Evolutionary conservation across 108 stramenopile species (phyloP), one percentile per base, ranked within the genome.

Genomic region (Cyclostephanos invisitatus): DNA sequence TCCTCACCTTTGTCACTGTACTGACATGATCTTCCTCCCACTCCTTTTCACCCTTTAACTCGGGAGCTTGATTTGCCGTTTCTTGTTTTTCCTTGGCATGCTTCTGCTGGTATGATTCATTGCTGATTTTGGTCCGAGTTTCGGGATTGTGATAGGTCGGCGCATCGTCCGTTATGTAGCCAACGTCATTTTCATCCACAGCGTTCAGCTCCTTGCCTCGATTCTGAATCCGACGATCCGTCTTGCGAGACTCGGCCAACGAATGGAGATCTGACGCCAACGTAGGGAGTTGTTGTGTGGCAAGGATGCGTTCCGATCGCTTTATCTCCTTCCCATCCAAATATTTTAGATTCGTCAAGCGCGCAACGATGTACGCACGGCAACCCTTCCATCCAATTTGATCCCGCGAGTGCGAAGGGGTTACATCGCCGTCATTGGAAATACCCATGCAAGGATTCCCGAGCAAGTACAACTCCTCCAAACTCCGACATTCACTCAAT

Each of bases 81-180:
- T 89, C 83, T 32, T 85, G 77, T 51, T 82, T 86, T 21, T 86
- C 86, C 66, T 96, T 92, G 49, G 91, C 92, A 25, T 65, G 65
- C 59, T 94, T 94, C 73, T 96, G 91, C 54, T 87, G 85, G 2
- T 91, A 86, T 67, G 91, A 58, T 73, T 96, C 95, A 46, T 87
- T 81, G 70, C 91, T 91, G 49, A 94, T 91, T 67, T 86, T 77
- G 35, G 68, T 73, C 12, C 95, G 76, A 7, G 74, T 84, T 70
- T 88, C 85, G 8, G 95, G 95, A 48, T 86, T 85, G 70, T 94
- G 90, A 25, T 73, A 78, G 2, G 95, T 89, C 7, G 67, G 40
- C 49, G 83, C 83, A 25, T 91, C 68, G n/a, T 72, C 84, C 12
- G 53, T 42, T 14, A 68, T 80, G 20, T 68, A 68, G 3, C 18